phyloP scores from a whole-genome alignment of 2,329 filamentous ascomycete genomes.

The Diaporthe citriasiana region DNA sequence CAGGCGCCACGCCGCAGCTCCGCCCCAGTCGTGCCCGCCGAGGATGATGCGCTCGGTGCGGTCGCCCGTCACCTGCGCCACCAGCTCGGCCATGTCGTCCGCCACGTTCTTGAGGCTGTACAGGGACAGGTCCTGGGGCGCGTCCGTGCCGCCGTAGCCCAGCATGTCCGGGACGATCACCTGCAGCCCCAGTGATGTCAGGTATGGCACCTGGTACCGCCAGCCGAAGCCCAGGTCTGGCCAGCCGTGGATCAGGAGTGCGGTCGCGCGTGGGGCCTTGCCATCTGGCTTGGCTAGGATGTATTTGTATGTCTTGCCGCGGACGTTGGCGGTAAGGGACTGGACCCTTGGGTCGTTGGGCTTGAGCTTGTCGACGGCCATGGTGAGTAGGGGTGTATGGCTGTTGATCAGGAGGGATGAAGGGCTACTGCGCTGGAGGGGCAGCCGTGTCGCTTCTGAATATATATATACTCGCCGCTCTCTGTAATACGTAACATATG shows the following conservation, averaged over 20 bases:
- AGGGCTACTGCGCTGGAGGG: background rate
- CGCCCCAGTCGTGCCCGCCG: constrained; percentile 94
- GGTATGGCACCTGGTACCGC: constrained; percentile 87
- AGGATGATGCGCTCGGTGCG: constrained; percentile 73
- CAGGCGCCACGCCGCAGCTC: constrained; percentile 79
- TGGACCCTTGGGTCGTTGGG: constrained; percentile 76
- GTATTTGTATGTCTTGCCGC: constrained; percentile 80
- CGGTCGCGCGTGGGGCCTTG: constrained; percentile 48
- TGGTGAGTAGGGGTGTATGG: constrained; percentile 33
- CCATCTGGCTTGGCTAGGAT: constrained; percentile 66
- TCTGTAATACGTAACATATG: background rate
- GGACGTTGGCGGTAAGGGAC: constrained; percentile 73
- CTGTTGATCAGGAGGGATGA: background rate
- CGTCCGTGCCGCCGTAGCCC: constrained; percentile 84
- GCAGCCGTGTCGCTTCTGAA: background rate
- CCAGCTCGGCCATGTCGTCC: constrained; percentile 81
- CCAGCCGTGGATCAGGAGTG: constrained; percentile 77
- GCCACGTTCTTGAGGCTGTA: constrained; percentile 82
- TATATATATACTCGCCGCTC: constrained; percentile 17
- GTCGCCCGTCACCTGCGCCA: constrained; percentile 64
- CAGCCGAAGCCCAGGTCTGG: constrained; percentile 88
- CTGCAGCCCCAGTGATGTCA: constrained; percentile 79
- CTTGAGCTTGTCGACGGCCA: constrained; percentile 74
- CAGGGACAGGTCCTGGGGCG: constrained; percentile 70
- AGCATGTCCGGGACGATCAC: constrained; percentile 90